Percentiles rank a stretch among this genome's conserved stretches.
Evolutionary conservation across 1,284 basidiomycete species (phyloP).

Genomic region (Tylopilus sp.): DNA sequence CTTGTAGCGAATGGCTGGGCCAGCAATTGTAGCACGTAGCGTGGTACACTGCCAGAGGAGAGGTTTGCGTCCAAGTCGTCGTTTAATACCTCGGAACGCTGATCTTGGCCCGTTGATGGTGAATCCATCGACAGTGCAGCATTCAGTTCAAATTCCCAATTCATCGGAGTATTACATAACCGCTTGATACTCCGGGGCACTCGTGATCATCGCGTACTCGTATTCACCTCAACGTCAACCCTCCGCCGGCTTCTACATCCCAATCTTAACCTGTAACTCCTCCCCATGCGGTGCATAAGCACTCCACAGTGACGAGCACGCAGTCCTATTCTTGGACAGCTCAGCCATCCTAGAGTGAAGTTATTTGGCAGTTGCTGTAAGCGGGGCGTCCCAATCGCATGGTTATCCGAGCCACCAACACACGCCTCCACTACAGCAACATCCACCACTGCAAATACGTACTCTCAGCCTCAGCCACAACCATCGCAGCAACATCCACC

Average conservation of each 20-base stretch:
- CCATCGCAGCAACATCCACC: slow-evolving; percentile 3
- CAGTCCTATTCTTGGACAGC: slow-evolving; percentile 29
- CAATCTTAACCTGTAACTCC: slow-evolving; percentile 20
- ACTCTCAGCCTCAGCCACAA: slow-evolving; percentile 8
- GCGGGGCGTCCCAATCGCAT: slow-evolving; percentile 8
- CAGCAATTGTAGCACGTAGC: not conserved
- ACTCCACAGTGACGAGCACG: slow-evolving; percentile 14
- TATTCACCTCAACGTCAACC: slow-evolving; percentile 34
- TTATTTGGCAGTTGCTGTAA: slow-evolving; percentile 13
- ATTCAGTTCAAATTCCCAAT: too few relatives aligned
- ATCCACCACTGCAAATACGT: slow-evolving; percentile 9
- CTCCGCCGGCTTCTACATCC: slow-evolving; percentile 14
- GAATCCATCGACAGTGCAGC: not conserved
- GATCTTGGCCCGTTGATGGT: not conserved
- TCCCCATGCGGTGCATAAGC: slow-evolving; percentile 22
- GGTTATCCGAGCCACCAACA: slow-evolving; percentile 23
- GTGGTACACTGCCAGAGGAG: not conserved
- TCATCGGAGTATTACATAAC: too few relatives aligned
- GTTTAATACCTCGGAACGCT: not conserved
- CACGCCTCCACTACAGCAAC: slow-evolving; percentile 7
- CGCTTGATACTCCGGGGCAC: too few relatives aligned
- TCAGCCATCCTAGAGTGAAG: slow-evolving; percentile 7
- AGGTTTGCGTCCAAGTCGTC: too few relatives aligned
- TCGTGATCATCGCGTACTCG: slow-evolving; percentile 21
- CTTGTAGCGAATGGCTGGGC: not conserved